Base-by-base conservation (phyloP, 1,284 basidiomycete species). In the Ganoderma resinaceum region DNA sequence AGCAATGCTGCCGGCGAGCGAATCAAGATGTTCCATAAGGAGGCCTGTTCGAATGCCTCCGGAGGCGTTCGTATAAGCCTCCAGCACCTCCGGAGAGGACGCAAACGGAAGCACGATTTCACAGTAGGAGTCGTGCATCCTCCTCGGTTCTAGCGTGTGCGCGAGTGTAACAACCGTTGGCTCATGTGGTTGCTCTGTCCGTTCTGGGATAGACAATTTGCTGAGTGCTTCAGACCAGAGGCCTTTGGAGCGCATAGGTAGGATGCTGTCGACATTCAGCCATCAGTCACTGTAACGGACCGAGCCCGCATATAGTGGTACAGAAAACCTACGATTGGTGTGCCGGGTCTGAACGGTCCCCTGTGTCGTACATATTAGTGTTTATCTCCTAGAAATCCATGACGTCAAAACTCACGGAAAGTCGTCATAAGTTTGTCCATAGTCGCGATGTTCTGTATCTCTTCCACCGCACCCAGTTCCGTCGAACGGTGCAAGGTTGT, bases 11-110 rank as follows among this genome's bases (percentile, higher is more conserved):
- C 93, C 94, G 1, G 94, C 93, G 20, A 95, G 83, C 7, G 92
- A 93, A 77, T 95, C 94, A 55, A 95, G 84, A 76, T 95, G 88
- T 76, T 92, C 89, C 87, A 92, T 89, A 35, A 92, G 79, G 85
- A 90, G 91, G 63, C 91, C 91, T 0, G 84, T 91, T 37, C 90
- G 84, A 72, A 92, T 88, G 7, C 90, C 89, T 20, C 91, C 91
- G 33, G 84, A 84, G 0, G 90, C 89, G 73, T 92, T 92, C 3
- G 86, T 90, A 74, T 92, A 91, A 71, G 87, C 83, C 72, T 92
- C 91, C 33, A 91, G 81, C 18, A 91, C 78, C 63, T 85, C 78
- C 0, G 87, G 82, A 18, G 85, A 85, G 0, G 87, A 87, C 1
- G 83, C 83, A 77, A 92, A 92, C 1, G 89, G 89, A 29, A 93